Conservation (phyloP, 495 filamentous ascomycete species). For the Hypoxylon lienhwacheense region DNA sequence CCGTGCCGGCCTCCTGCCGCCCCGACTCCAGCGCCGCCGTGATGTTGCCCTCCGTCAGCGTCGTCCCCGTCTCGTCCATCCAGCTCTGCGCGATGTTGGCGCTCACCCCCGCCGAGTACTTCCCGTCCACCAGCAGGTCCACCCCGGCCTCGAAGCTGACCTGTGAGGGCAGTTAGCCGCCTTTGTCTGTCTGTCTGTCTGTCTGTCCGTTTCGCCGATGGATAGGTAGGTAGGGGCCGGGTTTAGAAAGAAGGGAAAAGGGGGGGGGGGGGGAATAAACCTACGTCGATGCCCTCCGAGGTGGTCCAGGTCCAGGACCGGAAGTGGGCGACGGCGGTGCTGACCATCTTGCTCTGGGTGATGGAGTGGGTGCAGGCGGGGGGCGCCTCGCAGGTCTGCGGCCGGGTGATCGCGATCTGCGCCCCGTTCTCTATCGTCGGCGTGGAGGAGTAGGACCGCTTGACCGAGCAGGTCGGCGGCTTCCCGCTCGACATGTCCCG, state of each 20-base stretch:
- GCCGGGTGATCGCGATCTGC: conserved; percentile 22
- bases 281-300: conserved; percentile 18
- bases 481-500: not conserved
- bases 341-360: conserved; percentile 12
- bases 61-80: conserved; percentile 22
- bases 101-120: not conserved
- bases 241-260: no score
- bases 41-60: conserved; percentile 13
- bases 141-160: conserved; percentile 9
- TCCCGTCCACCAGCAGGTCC: conserved; percentile 7
- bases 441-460: conserved; percentile 1
- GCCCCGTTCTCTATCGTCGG: conserved; percentile 11
- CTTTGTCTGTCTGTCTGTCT: no score
- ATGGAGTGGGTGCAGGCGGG: conserved; percentile 27
- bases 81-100: conserved; percentile 15
- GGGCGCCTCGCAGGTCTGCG: conserved; percentile 23
- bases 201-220: no score
- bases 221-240: no score
- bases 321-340: conserved; percentile 21
- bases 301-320: conserved; percentile 20
- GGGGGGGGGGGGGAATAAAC: not conserved
- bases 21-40: conserved; percentile 11
- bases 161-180: conserved; percentile 2
- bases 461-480: conserved; percentile 10
- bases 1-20: conserved; percentile 15